A percentile compares a stretch with the other conserved stretches of the same genome.
Conservation (phyloP, 2,329 filamentous ascomycete genomes). For the Hymenoscyphus scutula region DNA sequence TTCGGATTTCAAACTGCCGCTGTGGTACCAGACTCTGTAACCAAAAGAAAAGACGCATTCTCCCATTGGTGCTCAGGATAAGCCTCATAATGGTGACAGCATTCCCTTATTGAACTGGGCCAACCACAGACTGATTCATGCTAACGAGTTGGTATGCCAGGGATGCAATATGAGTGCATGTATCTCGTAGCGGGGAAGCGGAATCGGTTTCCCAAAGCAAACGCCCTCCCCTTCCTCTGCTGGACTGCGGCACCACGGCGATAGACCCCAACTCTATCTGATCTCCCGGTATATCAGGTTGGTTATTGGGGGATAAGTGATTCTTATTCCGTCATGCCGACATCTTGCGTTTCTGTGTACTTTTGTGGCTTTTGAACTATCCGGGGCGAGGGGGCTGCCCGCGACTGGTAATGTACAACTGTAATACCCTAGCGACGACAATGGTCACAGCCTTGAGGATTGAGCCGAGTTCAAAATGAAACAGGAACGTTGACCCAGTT, state of each 20-base stretch:
- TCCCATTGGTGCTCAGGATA: not conserved
- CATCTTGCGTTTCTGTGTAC: too few relatives aligned
- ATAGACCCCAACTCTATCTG: conserved; percentile 3
- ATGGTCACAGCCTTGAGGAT: not conserved
- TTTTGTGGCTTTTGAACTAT: too few relatives aligned
- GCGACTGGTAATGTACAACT: not conserved
- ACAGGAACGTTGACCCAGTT: not conserved
- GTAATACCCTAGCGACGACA: not conserved
- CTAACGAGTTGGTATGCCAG: not conserved
- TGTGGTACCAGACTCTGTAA: not conserved
- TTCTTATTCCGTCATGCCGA: not conserved
- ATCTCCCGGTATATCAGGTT: not conserved
- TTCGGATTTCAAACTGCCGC: not conserved
- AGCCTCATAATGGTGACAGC: not conserved
- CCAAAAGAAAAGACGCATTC: not conserved
- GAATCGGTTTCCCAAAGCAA: conserved; percentile 1
- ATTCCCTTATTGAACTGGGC: not conserved
- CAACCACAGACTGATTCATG: not conserved
- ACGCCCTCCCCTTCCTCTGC: conserved; percentile 5
- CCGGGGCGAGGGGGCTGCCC: not conserved
- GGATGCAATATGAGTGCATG: conserved; percentile 4
- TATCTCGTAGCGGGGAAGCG: conserved; percentile 10
- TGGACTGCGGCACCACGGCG: not conserved
- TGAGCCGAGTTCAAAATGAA: not conserved
- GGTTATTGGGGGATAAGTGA: not conserved